Conservation (phyloP, 1,284 basidiomycete species). For the Anthracocystis setariae region DNA sequence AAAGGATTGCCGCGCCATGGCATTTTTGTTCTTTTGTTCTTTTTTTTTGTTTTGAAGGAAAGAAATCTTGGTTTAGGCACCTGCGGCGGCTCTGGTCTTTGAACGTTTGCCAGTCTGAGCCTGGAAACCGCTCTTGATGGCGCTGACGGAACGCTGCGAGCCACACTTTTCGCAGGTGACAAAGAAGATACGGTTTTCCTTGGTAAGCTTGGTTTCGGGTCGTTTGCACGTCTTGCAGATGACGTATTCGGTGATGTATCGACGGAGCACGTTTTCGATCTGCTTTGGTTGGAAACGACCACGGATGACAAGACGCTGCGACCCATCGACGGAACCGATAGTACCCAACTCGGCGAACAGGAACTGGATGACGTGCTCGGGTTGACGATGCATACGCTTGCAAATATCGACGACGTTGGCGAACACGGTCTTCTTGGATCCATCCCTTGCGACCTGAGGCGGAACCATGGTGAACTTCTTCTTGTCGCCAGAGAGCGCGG, state of each 20-base stretch:
- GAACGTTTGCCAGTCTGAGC: conserved; percentile 82
- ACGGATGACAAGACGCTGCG: conserved; percentile 92
- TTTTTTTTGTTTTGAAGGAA: too few relatives aligned
- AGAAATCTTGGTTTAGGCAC: conserved; percentile 39
- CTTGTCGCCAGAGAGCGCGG: conserved; percentile 78
- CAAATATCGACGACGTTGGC: conserved; percentile 97
- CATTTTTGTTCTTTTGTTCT: too few relatives aligned
- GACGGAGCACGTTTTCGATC: conserved; percentile 94
- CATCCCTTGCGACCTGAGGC: conserved; percentile 91
- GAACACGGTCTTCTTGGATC: conserved; percentile 95
- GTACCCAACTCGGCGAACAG: conserved; percentile 99
- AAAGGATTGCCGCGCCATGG: too few relatives aligned
- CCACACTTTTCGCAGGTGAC: conserved; percentile 96
- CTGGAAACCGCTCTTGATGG: conserved; percentile 99
- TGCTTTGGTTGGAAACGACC: conserved; percentile 99
- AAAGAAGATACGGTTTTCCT: conserved; percentile 99
- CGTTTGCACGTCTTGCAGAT: conserved; percentile 99
- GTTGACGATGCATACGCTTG: conserved; percentile 96
- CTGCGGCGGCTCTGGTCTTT: conserved; percentile 53
- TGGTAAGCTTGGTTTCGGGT: conserved; percentile 92
- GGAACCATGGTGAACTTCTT: conserved; percentile 98
- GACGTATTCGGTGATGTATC: conserved; percentile 99
- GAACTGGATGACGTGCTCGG: conserved; percentile 99
- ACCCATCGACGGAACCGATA: conserved; percentile 92
- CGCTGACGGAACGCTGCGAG: conserved; percentile 87